Percentiles rank a stretch among this genome's conserved stretches.
Evolutionary conservation across 306 rosid genomes (phyloP).

Genomic region (Canavalia gladiata): DNA sequence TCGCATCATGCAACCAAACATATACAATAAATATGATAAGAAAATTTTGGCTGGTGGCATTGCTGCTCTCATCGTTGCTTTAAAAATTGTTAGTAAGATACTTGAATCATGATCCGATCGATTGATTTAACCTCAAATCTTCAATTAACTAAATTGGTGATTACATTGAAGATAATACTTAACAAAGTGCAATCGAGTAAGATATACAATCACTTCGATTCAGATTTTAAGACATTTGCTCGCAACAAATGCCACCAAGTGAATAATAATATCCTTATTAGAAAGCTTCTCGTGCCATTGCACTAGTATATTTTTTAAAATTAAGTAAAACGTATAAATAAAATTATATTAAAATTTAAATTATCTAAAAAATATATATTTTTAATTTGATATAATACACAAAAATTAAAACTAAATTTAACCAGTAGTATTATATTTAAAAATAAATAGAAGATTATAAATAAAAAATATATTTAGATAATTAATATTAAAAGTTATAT

Average conservation of each 20-base stretch:
- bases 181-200: background rate
- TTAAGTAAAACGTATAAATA: too few relatives aligned
- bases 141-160: background rate
- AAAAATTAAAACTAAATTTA: too few relatives aligned
- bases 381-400: too few relatives aligned
- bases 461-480: too few relatives aligned
- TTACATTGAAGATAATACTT: constrained; percentile 5
- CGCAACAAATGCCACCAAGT: constrained; percentile 20
- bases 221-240: constrained; percentile 22
- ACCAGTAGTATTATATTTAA: too few relatives aligned
- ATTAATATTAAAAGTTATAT: too few relatives aligned
- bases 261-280: background rate
- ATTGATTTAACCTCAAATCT: background rate
- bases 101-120: background rate
- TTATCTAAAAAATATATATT: too few relatives aligned
- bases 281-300: too few relatives aligned
- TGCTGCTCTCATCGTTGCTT: constrained; percentile 1
- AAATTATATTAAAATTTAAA: too few relatives aligned
- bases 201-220: background rate
- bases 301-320: too few relatives aligned
- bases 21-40: background rate
- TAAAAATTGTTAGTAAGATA: background rate
- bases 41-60: background rate
- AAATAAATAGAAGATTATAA: too few relatives aligned
- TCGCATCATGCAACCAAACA: background rate